Evolutionary conservation across 352 stramenopile species (phyloP).

Genomic region (Bremia lactucae): DNA sequence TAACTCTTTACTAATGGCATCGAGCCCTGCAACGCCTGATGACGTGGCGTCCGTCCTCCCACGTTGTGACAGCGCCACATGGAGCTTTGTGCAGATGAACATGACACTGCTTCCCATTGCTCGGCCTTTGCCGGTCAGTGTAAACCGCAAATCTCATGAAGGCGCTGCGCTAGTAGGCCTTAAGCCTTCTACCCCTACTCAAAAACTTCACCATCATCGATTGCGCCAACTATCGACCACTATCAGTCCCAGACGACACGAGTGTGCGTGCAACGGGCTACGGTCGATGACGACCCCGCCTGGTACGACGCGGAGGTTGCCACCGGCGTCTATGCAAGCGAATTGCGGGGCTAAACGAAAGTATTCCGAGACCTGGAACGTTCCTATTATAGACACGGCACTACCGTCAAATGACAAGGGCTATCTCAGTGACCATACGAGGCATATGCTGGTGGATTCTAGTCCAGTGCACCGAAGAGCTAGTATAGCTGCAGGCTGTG

Average conservation of each 20-base stretch:
- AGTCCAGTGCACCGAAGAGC: constrained; percentile 24
- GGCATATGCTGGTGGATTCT: constrained; percentile 5
- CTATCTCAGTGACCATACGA: constrained; percentile 23
- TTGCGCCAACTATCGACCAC: constrained; percentile 37
- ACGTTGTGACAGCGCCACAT: constrained; percentile 25
- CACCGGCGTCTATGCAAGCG: constrained; percentile 14
- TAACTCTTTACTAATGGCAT: too few relatives aligned
- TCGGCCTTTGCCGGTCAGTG: constrained; percentile 43
- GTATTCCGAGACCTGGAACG: constrained; percentile 16
- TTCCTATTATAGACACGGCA: constrained; percentile 17
- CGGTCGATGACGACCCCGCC: constrained; percentile 7
- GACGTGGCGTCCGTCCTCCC: constrained; percentile 13
- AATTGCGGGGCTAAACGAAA: constrained; percentile 20
- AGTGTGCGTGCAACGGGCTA: constrained; percentile 15
- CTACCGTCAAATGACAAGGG: constrained; percentile 17
- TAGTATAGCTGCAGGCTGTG: constrained; percentile 28
- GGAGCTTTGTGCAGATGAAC: constrained; percentile 83
- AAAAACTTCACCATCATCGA: constrained; percentile 49
- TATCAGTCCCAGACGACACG: constrained; percentile 58
- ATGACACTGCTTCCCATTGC: constrained; percentile 74
- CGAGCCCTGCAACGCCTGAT: not conserved
- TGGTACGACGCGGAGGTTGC: constrained; percentile 6
- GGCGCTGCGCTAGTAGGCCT: constrained; percentile 16
- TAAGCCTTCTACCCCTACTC: constrained; percentile 55
- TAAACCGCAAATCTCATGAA: constrained; percentile 34